Percentiles rank a stretch among this genome's conserved stretches.
Evolutionary conservation across 2,329 filamentous ascomycete genomes (phyloP).

Genomic region (Thielaviopsis ethacetica): DNA sequence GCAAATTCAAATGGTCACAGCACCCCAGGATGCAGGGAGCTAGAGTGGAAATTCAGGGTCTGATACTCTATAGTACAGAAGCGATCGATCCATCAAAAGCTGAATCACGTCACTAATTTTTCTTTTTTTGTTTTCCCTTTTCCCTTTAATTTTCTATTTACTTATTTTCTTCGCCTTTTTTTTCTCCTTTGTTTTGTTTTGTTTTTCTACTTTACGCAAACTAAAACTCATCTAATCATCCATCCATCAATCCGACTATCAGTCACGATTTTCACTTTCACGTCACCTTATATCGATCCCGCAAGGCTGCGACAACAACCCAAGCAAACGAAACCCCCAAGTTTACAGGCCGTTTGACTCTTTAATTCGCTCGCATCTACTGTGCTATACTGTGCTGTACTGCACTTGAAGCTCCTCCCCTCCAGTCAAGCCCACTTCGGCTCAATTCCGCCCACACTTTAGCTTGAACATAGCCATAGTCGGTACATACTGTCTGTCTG

Average conservation of each 20-base stretch:
- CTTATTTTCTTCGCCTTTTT: neutral
- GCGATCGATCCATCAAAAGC: neutral
- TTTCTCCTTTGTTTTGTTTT: neutral
- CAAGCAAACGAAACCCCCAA: neutral
- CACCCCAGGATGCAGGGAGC: neutral
- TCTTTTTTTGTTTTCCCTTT: neutral
- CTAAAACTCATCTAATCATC: neutral
- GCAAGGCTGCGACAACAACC: neutral
- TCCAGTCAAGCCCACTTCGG: neutral
- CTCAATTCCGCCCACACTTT: neutral
- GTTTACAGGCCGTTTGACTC: too few relatives aligned
- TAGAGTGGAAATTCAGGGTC: neutral
- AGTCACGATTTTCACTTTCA: neutral
- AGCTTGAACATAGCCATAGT: too few relatives aligned
- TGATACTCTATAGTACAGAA: neutral
- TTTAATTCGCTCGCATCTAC: neutral
- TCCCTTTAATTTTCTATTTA: neutral
- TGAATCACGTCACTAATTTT: neutral
- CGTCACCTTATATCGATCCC: neutral
- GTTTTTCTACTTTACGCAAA: neutral
- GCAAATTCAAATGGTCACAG: neutral
- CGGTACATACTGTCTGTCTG: too few relatives aligned
- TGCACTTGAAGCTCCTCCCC: neutral
- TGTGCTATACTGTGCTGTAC: too few relatives aligned
- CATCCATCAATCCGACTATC: neutral